Conservation (phyloP, 1,284 basidiomycete species). For the Anthracocystis walkeri region DNA sequence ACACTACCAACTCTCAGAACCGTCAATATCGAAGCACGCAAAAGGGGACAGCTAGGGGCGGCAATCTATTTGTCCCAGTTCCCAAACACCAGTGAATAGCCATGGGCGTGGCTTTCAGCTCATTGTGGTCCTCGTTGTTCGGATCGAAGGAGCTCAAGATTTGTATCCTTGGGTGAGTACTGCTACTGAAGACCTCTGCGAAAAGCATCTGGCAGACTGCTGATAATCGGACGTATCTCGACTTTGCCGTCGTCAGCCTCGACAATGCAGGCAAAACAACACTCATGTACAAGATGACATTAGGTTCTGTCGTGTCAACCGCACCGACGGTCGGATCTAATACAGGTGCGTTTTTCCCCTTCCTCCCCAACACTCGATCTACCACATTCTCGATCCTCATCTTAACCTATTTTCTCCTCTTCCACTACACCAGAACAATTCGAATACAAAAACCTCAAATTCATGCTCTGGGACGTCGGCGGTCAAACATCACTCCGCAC, state of each 20-base stretch:
- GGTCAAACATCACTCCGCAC: slow-evolving; percentile 72
- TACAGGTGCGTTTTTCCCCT: slow-evolving; percentile 42
- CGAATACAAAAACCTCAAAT: slow-evolving; percentile 73
- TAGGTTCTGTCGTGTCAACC: slow-evolving; percentile 72
- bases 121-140: slow-evolving; percentile 72
- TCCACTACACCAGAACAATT: slow-evolving; percentile 42
- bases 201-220: background rate
- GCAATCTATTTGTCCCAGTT: background rate
- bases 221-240: background rate
- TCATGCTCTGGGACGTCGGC: slow-evolving; percentile 72
- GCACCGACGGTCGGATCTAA: slow-evolving; percentile 73
- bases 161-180: slow-evolving; percentile 64
- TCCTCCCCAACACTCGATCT: background rate
- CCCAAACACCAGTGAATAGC: slow-evolving; percentile 7
- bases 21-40: background rate
- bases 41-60: background rate
- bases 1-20: too few relatives aligned
- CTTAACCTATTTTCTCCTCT: background rate
- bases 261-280: slow-evolving; percentile 73
- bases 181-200: background rate
- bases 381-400: background rate
- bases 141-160: slow-evolving; percentile 72
- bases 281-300: slow-evolving; percentile 73
- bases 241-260: slow-evolving; percentile 43
- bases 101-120: slow-evolving; percentile 67